Conservation (phyloP, 345 rosid genomes). For the Acer campestre region DNA sequence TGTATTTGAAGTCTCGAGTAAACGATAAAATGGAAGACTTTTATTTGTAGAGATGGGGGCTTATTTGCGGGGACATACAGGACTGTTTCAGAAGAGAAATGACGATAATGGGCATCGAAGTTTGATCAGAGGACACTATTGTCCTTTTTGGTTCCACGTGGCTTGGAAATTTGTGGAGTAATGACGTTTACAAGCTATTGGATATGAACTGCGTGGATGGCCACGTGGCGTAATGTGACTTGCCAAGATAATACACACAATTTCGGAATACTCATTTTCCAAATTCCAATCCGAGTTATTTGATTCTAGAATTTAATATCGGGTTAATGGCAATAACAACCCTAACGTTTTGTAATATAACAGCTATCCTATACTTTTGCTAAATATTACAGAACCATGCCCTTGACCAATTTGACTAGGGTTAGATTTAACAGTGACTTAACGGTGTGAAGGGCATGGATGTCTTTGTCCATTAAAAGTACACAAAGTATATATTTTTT, state of each 20-base stretch:
- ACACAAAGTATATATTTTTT: too few species aligned
- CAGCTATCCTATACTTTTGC: too few species aligned
- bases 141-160: slow-evolving; percentile 1
- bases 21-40: not conserved
- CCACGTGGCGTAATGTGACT: slow-evolving; percentile 6
- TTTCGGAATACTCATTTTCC: not conserved
- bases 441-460: too few species aligned
- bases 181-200: not conserved
- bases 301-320: too few species aligned
- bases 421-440: too few species aligned
- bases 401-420: too few species aligned
- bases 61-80: not conserved
- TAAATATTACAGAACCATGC: too few species aligned
- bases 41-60: not conserved
- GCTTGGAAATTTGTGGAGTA: not conserved
- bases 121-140: not conserved
- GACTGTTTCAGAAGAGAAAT: not conserved
- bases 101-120: not conserved
- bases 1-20: not conserved
- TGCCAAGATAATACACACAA: not conserved
- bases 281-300: too few species aligned
- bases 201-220: not conserved
- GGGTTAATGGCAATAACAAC: too few species aligned
- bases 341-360: too few species aligned
- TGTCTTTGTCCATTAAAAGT: too few species aligned